These are phyloP conservation scores for Eutypa lata DNA, from an alignment of 2,329 filamentous ascomycete genomes.

Conservation along the genomic window DNA sequence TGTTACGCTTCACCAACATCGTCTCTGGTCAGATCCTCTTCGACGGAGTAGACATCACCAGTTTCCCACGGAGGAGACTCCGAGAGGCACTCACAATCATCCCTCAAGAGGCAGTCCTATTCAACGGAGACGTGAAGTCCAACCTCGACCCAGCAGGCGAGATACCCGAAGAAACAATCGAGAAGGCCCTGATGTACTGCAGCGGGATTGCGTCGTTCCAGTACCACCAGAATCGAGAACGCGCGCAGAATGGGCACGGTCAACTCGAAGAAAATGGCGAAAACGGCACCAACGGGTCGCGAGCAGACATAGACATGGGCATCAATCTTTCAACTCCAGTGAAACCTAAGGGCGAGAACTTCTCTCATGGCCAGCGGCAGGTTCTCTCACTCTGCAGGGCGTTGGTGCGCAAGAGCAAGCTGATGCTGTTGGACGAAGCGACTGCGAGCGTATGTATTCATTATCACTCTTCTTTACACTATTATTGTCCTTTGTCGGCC, in stretches of 20 bases:
- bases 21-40: slow-evolving; percentile 51
- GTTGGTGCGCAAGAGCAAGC: slow-evolving; percentile 50
- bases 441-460: slow-evolving; percentile 41
- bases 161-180: slow-evolving; percentile 50
- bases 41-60: slow-evolving; percentile 54
- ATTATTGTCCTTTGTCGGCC: no score
- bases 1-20: slow-evolving; percentile 52
- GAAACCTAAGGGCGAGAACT: slow-evolving; percentile 52
- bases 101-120: slow-evolving; percentile 56
- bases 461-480: background rate
- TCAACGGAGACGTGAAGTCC: slow-evolving; percentile 47
- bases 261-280: slow-evolving; percentile 19
- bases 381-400: slow-evolving; percentile 57
- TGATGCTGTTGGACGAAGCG: slow-evolving; percentile 57
- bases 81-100: slow-evolving; percentile 56
- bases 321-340: slow-evolving; percentile 44
- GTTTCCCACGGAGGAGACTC: slow-evolving; percentile 46
- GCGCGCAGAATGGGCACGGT: slow-evolving; percentile 13
- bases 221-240: slow-evolving; percentile 18
- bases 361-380: slow-evolving; percentile 56
- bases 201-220: slow-evolving; percentile 50
- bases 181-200: slow-evolving; percentile 60
- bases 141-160: slow-evolving; percentile 65
- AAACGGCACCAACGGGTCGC: slow-evolving; percentile 7
- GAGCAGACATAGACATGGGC: slow-evolving; percentile 6